Evolutionary conservation across 768 basidiomycete species (phyloP), one percentile per base, ranked within the genome.

Genomic region (Cystofilobasidium macerans): DNA sequence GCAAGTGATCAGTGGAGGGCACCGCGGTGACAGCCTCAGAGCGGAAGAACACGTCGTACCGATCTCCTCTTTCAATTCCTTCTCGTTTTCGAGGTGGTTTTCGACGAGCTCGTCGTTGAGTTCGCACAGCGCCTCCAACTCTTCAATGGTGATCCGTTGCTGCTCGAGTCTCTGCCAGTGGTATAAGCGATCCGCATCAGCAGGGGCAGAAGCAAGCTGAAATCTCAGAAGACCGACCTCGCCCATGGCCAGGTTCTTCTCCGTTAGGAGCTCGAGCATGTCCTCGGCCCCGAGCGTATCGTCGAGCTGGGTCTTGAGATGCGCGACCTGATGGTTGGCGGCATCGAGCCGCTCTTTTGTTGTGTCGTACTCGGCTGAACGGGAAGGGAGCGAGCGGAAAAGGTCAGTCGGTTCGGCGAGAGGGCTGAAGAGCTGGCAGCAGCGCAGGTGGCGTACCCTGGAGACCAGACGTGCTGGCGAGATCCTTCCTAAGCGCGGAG

Each of bases 161-260:
- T 97, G 92, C 74, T 98, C 95, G 70, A 97, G 91, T 84, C 92
- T 93, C 89, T 93, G 71, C n/a, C n/a, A n/a, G n/a, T n/a, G n/a
- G n/a, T n/a, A n/a, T n/a, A n/a, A n/a, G n/a, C n/a, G n/a, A n/a
- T n/a, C n/a, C n/a, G n/a, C n/a, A n/a, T n/a, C n/a, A n/a, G n/a
- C n/a, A n/a, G n/a, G n/a, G n/a, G n/a, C n/a, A n/a, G n/a, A n/a
- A n/a, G n/a, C n/a, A n/a, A n/a, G n/a, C n/a, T n/a, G n/a, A n/a
- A 33, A 16, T 22, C 13, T 24, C 24, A 26, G 8, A 45, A 22
- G n/a, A 62, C 77, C 61, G 70, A 89, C 90, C 81, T 97, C 94
- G 68, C 89, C 86, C 54, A 97, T 82, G 77, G 86, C 82, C 24
- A 97, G 81, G 73, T 95, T 98, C 5, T 93, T 84, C 71, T 95